Base-by-base conservation (phyloP, 305 asterid genomes). In the Nicotiana rustica region DNA sequence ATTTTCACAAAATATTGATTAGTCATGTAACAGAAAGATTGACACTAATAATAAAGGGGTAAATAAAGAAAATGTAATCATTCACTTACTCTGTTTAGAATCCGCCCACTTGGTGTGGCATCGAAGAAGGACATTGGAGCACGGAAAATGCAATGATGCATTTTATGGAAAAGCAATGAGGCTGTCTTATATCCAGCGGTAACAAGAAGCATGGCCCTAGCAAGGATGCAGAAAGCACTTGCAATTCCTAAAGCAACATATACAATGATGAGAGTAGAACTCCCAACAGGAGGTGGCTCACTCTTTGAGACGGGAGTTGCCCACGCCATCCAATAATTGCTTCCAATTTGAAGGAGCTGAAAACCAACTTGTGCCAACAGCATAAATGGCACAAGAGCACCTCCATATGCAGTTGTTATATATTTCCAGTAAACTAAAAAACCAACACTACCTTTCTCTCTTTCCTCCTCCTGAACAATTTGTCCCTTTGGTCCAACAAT, bases 321-420 rank as follows among this genome's bases (percentile, higher is more conserved):
- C 97, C 95, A 96, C n/a, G 97, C 95, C 97, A 96, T 96, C 99
- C 97, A 96, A 80, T 94, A 96, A 85, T 93, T 94, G 92, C 98
- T 93, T 73, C 92, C 95, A 57, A 96, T 94, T 86, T 94, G 99
- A 80, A 96, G 91, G 57, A 78, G 8, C 79, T 92, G 97, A 83
- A 92, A 92, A 71, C 88, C 49, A 69, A 88, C 31, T 71, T 91
- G 95, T 62, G 93, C 88, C 78, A 93, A 80, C 83, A 96, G 82
- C 79, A 92, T 89, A 55, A 94, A 64, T 15, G 98, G 97, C 17
- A 92, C 96, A 41, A 96, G 88, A 49, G 90, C 88, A 59, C 99
- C 99, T 57, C 95, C 91, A 62, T 92, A 90, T 14, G 97, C 97
- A 0, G 91, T 88, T 59, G 91, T 93, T 44, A 96, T 66, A 69